Base-by-base conservation (phyloP, 2,329 filamentous ascomycete species). In the Fusarium keratoplasticum region DNA sequence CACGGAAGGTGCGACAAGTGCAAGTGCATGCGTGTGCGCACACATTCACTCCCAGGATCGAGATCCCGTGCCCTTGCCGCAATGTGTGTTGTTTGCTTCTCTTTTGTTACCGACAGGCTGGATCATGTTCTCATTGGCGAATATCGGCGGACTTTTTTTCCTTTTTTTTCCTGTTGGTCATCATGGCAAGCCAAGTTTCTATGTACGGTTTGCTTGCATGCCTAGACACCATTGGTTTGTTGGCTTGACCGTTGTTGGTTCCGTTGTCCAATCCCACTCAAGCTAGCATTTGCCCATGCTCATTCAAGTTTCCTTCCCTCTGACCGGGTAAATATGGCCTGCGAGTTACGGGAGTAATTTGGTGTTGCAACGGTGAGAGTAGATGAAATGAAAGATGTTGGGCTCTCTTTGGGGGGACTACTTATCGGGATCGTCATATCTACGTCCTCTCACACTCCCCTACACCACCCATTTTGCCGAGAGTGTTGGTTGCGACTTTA, bases 171-270 rank as follows among this genome's bases (percentile, higher is more conserved):
- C 57, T 62, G 47, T 25, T 42, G 61, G 38, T n/a, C 35, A 70
- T 70, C 42, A 50, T 7, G 27, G 27, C 38, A 29, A 72, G 72
- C 59, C 62, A 64, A 72, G 62, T 67, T 69, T 55, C 42, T 27
- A 35, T 52, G 25, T 52, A n/a, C 27, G 47, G 35, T 47, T 20
- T 64, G 64, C 68, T 64, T 75, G 62, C 66, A 44, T 64, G 18
- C 25, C 13, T 31, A 6, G 31, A 16, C 61, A 35, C 55, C 18
- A 67, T 72, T 70, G 61, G 72, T 58, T 66, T 73, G 69, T 75
- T 74, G 69, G 72, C 62, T 18, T n/a, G 33, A 47, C 57, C 14
- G 20, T 14, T 18, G 33, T 61, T 63, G 50, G 20, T 52, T 31
- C 20, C 9, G 9, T n/a, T 47, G 5, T 50, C n/a, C 47, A 61